phyloP scores from a whole-genome alignment of 768 basidiomycete genomes.

The Calocera cornea region DNA sequence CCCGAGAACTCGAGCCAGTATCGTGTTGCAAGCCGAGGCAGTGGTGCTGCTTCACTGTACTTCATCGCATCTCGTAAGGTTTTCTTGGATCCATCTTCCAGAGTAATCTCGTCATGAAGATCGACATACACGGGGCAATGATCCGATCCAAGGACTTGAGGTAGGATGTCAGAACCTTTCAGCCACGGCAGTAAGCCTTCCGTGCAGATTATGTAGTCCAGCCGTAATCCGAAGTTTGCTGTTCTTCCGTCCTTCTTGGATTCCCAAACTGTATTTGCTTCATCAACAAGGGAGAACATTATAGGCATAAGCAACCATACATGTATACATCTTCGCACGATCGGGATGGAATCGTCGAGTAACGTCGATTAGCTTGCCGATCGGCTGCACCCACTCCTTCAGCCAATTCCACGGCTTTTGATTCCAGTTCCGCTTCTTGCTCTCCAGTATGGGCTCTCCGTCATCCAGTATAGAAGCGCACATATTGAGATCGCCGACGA shows the following conservation, averaged over 20 bases:
- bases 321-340: conserved; percentile 31
- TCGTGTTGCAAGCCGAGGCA: conserved; percentile 24
- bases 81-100: conserved; percentile 22
- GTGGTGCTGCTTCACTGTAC: conserved; percentile 14
- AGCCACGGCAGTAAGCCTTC: conserved; percentile 32
- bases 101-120: conserved; percentile 26
- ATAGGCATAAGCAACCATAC: conserved; percentile 11
- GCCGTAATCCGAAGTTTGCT: conserved; percentile 32
- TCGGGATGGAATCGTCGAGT: conserved; percentile 27
- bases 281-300: background rate
- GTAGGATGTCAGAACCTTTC: conserved; percentile 29
- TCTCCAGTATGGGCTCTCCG: conserved; percentile 24
- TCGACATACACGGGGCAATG: conserved; percentile 35
- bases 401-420: conserved; percentile 30
- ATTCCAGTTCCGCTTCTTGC: conserved; percentile 25
- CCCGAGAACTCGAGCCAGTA: conserved; percentile 29
- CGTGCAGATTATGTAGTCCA: conserved; percentile 30
- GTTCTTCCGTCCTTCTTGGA: conserved; percentile 31
- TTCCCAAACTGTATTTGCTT: conserved; percentile 25
- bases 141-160: conserved; percentile 29
- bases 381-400: conserved; percentile 24
- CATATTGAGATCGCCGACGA: conserved; percentile 35
- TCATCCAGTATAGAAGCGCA: conserved; percentile 28
- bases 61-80: conserved; percentile 18
- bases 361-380: conserved; percentile 29